phyloP scores from a whole-genome alignment of 192 early-diverging fungal genomes.

The Rhizophagus prolifer region DNA sequence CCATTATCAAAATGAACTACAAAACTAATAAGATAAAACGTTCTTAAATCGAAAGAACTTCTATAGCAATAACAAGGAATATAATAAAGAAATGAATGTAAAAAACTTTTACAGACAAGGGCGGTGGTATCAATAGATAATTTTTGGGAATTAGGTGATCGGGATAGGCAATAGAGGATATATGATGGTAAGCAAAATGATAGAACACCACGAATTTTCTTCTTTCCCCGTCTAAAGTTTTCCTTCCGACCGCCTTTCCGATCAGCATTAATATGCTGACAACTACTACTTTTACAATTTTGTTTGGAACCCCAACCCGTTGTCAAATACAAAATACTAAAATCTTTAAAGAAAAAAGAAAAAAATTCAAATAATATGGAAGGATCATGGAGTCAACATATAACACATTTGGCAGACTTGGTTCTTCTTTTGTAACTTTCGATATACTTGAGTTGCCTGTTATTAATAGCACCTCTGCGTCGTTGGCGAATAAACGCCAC shows the following conservation, averaged over 20 bases:
- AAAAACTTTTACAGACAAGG: neutral
- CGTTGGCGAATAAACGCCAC: constrained; percentile 72
- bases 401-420: constrained; percentile 19
- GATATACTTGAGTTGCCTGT: constrained; percentile 69
- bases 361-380: neutral
- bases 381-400: constrained; percentile 2
- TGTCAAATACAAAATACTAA: neutral
- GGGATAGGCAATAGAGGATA: neutral
- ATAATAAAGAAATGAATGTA: constrained; percentile 1
- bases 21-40: neutral
- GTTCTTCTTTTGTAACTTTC: constrained; percentile 43
- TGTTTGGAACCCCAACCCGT: neutral
- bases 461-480: constrained; percentile 80
- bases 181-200: neutral
- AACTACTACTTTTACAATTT: neutral
- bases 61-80: neutral
- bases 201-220: neutral
- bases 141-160: neutral
- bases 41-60: neutral
- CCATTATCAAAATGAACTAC: constrained; percentile 1
- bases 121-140: neutral
- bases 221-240: neutral
- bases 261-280: neutral
- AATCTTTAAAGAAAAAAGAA: neutral
- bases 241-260: neutral